A percentile compares a stretch with the other conserved stretches of the same genome.
phyloP scores from a whole-genome alignment of 305 asterid genomes.

The Fraxinus angustifolia region DNA sequence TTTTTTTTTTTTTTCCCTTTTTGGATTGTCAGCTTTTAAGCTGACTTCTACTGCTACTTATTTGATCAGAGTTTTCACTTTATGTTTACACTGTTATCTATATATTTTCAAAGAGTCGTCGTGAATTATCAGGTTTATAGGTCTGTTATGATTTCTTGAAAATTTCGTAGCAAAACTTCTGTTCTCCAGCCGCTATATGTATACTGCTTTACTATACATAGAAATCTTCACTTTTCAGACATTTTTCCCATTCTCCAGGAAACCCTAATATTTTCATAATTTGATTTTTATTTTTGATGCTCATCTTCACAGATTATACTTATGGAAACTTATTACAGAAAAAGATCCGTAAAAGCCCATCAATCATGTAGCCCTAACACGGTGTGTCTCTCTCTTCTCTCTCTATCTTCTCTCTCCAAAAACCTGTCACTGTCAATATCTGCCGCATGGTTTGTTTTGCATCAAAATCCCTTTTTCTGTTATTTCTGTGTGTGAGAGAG shows the following conservation, averaged over 20 bases:
- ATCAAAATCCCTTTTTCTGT: slow-evolving; percentile 23
- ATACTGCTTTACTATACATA: slow-evolving; percentile 28
- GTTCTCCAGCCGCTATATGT: slow-evolving; percentile 26
- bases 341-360: slow-evolving; percentile 45
- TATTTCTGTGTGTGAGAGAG: slow-evolving; percentile 15
- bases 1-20: neutral
- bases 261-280: neutral
- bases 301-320: slow-evolving; percentile 27
- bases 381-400: slow-evolving; percentile 35
- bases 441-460: slow-evolving; percentile 22
- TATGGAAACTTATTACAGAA: slow-evolving; percentile 69
- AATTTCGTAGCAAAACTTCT: slow-evolving; percentile 9
- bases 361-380: slow-evolving; percentile 25
- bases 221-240: slow-evolving; percentile 20
- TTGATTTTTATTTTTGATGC: neutral
- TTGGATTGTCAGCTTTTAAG: neutral
- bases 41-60: neutral
- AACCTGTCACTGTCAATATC: slow-evolving; percentile 31
- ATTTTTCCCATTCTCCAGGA: slow-evolving; percentile 23
- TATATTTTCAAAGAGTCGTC: neutral
- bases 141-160: slow-evolving; percentile 24
- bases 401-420: slow-evolving; percentile 22
- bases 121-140: slow-evolving; percentile 7
- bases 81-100: neutral
- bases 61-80: neutral